Percentiles rank a stretch among this genome's conserved stretches.
Conservation (phyloP, 495 filamentous ascomycete species). For the Penicillium herquei region DNA sequence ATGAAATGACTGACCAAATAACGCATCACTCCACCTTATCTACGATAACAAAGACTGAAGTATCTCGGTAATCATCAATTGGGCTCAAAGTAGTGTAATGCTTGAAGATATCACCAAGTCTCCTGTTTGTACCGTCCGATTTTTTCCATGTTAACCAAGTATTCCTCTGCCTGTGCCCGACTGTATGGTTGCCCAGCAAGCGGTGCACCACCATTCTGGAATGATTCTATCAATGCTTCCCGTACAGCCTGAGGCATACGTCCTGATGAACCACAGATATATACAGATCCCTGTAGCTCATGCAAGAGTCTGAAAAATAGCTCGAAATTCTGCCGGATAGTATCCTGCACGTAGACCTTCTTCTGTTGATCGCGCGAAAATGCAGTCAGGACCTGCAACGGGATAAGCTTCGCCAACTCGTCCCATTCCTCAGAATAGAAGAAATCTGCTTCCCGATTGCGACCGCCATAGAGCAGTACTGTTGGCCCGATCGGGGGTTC, state of each 20-base stretch:
- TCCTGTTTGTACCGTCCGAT: conserved; percentile 73
- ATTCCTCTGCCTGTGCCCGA: conserved; percentile 54
- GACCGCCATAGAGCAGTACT: conserved; percentile 75
- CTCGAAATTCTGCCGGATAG: conserved; percentile 59
- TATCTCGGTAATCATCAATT: no score
- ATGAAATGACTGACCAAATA: no score
- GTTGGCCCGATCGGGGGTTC: conserved; percentile 31
- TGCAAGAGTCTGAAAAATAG: conserved; percentile 60
- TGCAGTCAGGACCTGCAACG: conserved; percentile 64
- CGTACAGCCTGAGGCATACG: conserved; percentile 88
- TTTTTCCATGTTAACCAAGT: conserved; percentile 63
- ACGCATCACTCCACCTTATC: no score
- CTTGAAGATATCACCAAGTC: conserved; percentile 57
- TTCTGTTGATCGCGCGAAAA: conserved; percentile 77
- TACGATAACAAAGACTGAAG: no score
- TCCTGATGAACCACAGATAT: conserved; percentile 80
- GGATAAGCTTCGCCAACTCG: conserved; percentile 30
- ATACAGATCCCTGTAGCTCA: conserved; percentile 54
- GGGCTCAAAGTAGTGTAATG: no score
- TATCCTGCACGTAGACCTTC: conserved; percentile 89
- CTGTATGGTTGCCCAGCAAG: conserved; percentile 24
- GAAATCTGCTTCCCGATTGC: conserved; percentile 70
- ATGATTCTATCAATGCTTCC: conserved; percentile 72
- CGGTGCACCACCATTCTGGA: conserved; percentile 42
- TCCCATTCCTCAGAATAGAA: conserved; percentile 80